Evolutionary conservation across 2,329 filamentous ascomycete species (phyloP), one percentile per base, ranked within the genome.

Genomic region (Chaetomiaceae sp.): DNA sequence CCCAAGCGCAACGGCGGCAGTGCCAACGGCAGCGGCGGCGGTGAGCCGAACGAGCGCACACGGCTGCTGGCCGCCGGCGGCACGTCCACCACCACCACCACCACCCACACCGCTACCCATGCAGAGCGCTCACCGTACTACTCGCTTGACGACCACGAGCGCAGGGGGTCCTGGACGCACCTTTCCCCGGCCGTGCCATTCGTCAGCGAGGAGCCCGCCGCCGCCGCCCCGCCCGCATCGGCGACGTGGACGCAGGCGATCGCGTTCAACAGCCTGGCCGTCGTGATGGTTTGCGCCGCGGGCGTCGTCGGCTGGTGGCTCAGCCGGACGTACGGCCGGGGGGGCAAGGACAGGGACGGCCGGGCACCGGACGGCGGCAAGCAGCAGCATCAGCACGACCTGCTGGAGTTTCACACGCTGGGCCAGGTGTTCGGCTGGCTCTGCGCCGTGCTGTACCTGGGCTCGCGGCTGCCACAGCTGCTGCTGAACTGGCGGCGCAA

Each of bases 381-480:
- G 7, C 6, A 14, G 29, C 29, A 11, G 14, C 29, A 15, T 22
- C 66, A 68, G 29, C 68, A 69, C 20, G 70, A 74, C 36, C 64
- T 70, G 1, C 75, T 88, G 9, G 66, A 73, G 1, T 86, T 96
- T 67, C 88, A 84, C 57, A 60, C 82, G 24, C 79, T 82, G 67
- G 93, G 93, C 41, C 93, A 98, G 62, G 71, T 95, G 38, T 97
- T 95, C 58, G 93, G 93, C 30, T 97, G 95, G 68, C 75, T 97
- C 38, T 97, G 91, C 68, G 89, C 93, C 2, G 72, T 80, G 1
- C 74, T 96, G 5, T 97, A 98, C 61, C 86, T 97, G 10, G 88
- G 88, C 18, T 93, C 86, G 1, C 84, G 93, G 8, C 68, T 97
- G 6, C 93, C 93, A 0, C 93, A 98, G 68, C 74, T 98, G 2